Evolutionary conservation across 352 stramenopile species (phyloP).

Genomic region (Globisporangium cederbergense): DNA sequence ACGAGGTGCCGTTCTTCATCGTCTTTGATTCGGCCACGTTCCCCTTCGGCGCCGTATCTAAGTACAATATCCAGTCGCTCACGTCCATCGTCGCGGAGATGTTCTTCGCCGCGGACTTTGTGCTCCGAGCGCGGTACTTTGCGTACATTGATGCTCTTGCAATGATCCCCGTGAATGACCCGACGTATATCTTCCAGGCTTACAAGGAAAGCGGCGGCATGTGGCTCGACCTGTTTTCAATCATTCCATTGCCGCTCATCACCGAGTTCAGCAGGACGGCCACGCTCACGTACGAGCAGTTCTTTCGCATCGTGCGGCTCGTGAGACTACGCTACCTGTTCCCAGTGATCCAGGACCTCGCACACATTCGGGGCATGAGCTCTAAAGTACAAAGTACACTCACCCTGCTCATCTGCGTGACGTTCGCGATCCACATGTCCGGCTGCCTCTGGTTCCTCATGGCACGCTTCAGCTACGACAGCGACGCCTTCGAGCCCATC

Average conservation of each 20-base stretch:
- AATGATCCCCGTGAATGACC: conserved; percentile 59
- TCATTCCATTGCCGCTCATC: conserved; percentile 51
- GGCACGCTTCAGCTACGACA: conserved; percentile 46
- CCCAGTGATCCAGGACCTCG: conserved; percentile 50
- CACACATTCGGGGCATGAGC: conserved; percentile 47
- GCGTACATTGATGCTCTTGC: conserved; percentile 64
- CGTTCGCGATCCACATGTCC: conserved; percentile 51
- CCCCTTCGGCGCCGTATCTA: conserved; percentile 33
- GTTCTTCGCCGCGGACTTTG: conserved; percentile 57
- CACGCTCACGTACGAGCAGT: conserved; percentile 35
- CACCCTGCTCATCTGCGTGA: conserved; percentile 64
- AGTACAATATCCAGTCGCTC: conserved; percentile 48
- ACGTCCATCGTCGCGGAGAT: conserved; percentile 46
- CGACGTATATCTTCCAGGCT: conserved; percentile 59
- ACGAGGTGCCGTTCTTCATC: conserved; percentile 64
- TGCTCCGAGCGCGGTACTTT: conserved; percentile 50
- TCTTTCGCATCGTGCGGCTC: conserved; percentile 46
- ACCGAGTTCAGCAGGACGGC: conserved; percentile 42
- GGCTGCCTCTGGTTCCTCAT: conserved; percentile 80
- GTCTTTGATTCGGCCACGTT: conserved; percentile 63
- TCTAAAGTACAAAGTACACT: conserved; percentile 55
- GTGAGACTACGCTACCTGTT: conserved; percentile 49
- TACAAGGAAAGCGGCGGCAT: conserved; percentile 54
- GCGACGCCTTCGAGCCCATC: conserved; percentile 27
- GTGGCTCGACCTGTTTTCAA: conserved; percentile 50